phyloP scores from a whole-genome alignment of 768 basidiomycete species.

The Cystobasidium tubakii region DNA sequence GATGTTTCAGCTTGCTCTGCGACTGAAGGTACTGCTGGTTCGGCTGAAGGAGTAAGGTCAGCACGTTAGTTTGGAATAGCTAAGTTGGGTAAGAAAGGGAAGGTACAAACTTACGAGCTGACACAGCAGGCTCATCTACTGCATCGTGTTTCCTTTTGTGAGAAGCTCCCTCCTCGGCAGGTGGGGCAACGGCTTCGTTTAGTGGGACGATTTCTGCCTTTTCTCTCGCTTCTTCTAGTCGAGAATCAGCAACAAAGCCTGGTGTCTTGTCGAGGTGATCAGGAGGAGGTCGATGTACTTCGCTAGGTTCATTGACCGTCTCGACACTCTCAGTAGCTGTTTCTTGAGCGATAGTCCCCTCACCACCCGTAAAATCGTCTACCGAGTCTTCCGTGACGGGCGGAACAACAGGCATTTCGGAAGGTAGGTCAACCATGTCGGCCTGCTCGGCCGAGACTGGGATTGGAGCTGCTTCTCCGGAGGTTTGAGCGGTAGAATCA shows the following conservation, averaged over 20 bases:
- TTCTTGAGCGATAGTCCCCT: slow-evolving; percentile 7
- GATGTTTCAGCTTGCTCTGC: slow-evolving; percentile 19
- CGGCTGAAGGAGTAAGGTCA: not conserved
- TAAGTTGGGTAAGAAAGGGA: not conserved
- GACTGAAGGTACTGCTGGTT: not conserved
- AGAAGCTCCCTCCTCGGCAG: not conserved
- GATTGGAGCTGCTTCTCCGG: slow-evolving; percentile 25
- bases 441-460: slow-evolving; percentile 1
- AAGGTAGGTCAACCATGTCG: not conserved
- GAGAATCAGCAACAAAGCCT: not conserved
- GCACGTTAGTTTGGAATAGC: not conserved
- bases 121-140: not conserved
- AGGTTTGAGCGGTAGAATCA: slow-evolving; percentile 21
- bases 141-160: slow-evolving; percentile 36
- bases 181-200: not conserved
- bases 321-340: slow-evolving; percentile 14
- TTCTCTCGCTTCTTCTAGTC: not conserved
- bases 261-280: slow-evolving; percentile 23
- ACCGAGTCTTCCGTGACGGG: slow-evolving; percentile 33
- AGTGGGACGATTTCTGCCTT: not conserved
- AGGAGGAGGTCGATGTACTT: slow-evolving; percentile 18
- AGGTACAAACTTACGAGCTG: not conserved
- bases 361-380: slow-evolving; percentile 6
- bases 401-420: slow-evolving; percentile 12
- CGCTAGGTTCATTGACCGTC: not conserved